Conservation (phyloP, 192 early-diverging fungal species). For the Umbelopsis sp. region DNA sequence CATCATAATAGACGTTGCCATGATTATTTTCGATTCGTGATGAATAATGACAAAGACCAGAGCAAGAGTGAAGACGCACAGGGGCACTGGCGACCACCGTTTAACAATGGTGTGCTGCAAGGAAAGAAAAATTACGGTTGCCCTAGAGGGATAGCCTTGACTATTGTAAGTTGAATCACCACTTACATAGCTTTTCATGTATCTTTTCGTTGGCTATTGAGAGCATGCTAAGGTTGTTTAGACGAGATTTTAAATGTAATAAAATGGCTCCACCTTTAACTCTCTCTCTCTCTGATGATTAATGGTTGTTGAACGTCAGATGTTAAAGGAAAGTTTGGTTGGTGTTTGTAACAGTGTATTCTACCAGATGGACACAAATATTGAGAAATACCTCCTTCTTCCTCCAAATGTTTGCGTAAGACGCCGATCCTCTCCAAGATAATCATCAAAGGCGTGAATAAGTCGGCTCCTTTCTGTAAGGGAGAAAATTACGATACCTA, state of each 20-base stretch:
- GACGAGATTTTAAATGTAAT: no score
- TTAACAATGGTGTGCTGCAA: background rate
- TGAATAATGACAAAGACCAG: background rate
- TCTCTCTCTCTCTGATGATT: no score
- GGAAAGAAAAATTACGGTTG: background rate
- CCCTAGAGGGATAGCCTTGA: background rate
- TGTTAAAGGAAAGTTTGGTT: no score
- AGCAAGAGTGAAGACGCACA: background rate
- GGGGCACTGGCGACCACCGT: background rate
- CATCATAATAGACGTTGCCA: background rate
- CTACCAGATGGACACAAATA: background rate
- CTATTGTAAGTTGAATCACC: background rate
- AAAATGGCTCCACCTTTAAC: no score
- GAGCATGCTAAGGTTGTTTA: no score
- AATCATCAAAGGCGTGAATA: background rate
- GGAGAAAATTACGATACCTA: background rate
- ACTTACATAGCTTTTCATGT: background rate
- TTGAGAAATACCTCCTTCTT: background rate
- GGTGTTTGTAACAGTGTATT: background rate
- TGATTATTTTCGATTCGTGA: background rate
- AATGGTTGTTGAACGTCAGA: no score
- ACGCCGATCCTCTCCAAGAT: background rate
- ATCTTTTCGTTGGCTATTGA: no score
- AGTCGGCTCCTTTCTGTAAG: background rate
- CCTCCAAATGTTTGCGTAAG: background rate